Evolutionary conservation across 2,329 filamentous ascomycete species (phyloP).

Genomic region (Leptographium flavum): DNA sequence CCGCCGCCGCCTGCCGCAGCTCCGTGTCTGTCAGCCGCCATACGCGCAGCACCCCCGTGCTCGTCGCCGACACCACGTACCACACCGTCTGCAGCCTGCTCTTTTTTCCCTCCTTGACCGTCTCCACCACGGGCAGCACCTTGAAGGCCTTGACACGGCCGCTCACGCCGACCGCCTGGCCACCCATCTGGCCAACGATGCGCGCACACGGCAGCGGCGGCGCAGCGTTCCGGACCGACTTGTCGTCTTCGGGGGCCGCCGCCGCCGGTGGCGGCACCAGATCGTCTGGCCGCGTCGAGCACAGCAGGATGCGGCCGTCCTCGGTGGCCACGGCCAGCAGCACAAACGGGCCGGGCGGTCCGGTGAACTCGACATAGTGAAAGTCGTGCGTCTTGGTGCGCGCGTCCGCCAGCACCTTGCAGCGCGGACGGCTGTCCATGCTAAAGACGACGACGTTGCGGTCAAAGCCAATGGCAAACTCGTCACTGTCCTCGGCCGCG

Average conservation of each 20-base stretch:
- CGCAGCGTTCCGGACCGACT: conserved; percentile 13
- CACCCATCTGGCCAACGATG: conserved; percentile 65
- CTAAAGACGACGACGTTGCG: conserved; percentile 73
- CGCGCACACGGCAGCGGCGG: conserved; percentile 40
- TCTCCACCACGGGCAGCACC: conserved; percentile 32
- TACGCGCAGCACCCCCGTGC: conserved; percentile 70
- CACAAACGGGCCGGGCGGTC: conserved; percentile 9
- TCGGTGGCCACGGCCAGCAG: conserved; percentile 73
- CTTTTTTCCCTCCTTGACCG: conserved; percentile 14
- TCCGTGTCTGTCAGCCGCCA: conserved; percentile 47
- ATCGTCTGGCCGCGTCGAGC: conserved; percentile 47
- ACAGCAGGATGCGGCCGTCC: conserved; percentile 77
- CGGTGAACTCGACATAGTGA: conserved; percentile 46
- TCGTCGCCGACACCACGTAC: conserved; percentile 60
- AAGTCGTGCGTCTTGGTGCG: conserved; percentile 75
- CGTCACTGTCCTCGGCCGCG: conserved; percentile 39
- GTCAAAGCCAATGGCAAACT: conserved; percentile 84
- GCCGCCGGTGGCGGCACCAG: conserved; percentile 17
- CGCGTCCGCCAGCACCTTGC: conserved; percentile 52
- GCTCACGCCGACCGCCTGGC: conserved; percentile 49
- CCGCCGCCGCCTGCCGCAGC: conserved; percentile 15
- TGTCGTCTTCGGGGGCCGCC: neutral
- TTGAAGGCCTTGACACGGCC: conserved; percentile 83
- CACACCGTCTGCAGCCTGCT: conserved; percentile 20
- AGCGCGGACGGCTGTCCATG: conserved; percentile 72